Conservation (phyloP, 2,329 filamentous ascomycete genomes). For the Beauveria sp. region DNA sequence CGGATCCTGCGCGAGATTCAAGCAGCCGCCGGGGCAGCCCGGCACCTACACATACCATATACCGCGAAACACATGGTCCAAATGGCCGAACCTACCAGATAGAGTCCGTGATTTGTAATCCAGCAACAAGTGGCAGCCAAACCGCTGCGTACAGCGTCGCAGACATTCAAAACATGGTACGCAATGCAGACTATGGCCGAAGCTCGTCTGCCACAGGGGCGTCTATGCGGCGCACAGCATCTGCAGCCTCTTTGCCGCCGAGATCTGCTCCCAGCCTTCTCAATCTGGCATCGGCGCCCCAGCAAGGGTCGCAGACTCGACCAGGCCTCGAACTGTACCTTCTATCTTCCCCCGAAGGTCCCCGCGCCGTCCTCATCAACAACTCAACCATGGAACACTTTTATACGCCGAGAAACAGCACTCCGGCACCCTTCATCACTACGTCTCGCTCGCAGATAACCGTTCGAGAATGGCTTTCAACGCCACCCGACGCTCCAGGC, state of each 20-base stretch:
- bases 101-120: slow-evolving; percentile 25
- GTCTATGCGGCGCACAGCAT: slow-evolving; percentile 45
- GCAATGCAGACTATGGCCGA: slow-evolving; percentile 37
- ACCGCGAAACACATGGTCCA: slow-evolving; percentile 26
- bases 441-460: background rate
- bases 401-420: slow-evolving; percentile 32
- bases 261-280: slow-evolving; percentile 26
- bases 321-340: slow-evolving; percentile 49
- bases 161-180: slow-evolving; percentile 40
- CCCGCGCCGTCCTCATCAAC: slow-evolving; percentile 50
- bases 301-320: slow-evolving; percentile 16
- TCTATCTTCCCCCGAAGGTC: slow-evolving; percentile 52
- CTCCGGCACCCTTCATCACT: background rate
- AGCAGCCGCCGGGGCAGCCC: slow-evolving; percentile 23
- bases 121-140: slow-evolving; percentile 12
- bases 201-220: slow-evolving; percentile 39
- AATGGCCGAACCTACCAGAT: slow-evolving; percentile 29
- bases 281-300: slow-evolving; percentile 17
- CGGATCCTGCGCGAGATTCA: slow-evolving; percentile 23
- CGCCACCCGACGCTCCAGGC: background rate
- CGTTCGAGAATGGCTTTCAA: background rate
- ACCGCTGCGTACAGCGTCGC: slow-evolving; percentile 29
- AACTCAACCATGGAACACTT: slow-evolving; percentile 41
- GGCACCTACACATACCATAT: slow-evolving; percentile 23
- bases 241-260: slow-evolving; percentile 35